Evolutionary conservation across 805 yeast genomes (phyloP), one percentile per base, ranked within the genome.

Genomic region (Sugiyamaella mastotermitis): DNA sequence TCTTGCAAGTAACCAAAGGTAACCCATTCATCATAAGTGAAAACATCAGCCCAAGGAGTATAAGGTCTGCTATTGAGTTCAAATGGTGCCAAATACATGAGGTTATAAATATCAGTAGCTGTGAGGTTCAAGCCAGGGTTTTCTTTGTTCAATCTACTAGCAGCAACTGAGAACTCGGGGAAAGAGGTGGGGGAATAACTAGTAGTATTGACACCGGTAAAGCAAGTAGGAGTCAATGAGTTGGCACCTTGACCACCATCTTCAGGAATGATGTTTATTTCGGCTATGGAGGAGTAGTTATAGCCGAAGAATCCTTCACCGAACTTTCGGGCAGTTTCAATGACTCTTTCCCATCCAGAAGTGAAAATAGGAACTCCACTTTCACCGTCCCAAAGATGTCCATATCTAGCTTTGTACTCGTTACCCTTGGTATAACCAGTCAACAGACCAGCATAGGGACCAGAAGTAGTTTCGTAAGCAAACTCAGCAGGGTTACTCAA

Each of bases 291-390:
- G 14, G 65, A 55, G 51, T 62, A 67, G 40, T 64, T 57, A 36
- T 63, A 64, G 6, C 72, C 72, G 47, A 74, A 62, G 57, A 80
- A 78, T 0, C 84, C 86, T 46, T 71, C 61, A 7, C 79, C 75
- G 52, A 78, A 79, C 50, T 65, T 61, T 20, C 64, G 55, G 8
- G 82, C 73, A 25, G 81, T 72, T 43, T 70, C 74, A 42, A 69
- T 66, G 23, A 74, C 74, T 44, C 86, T 66, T 42, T 70, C 68
- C 31, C 72, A 69, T 34, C 73, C 72, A 10, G 80, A 69, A 5
- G 76, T 55, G 53, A 77, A 80, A 24, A 80, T 62, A 5, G 75
- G 77, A 19, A 77, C 54, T 3, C 50, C 41, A 3, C 60, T 32
- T 21, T 55, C 52, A 2, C 52, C 54, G 28, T 63, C 56, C 53